Conservation (phyloP, 1,139 yeast species). For the Taiozyma sp. region DNA sequence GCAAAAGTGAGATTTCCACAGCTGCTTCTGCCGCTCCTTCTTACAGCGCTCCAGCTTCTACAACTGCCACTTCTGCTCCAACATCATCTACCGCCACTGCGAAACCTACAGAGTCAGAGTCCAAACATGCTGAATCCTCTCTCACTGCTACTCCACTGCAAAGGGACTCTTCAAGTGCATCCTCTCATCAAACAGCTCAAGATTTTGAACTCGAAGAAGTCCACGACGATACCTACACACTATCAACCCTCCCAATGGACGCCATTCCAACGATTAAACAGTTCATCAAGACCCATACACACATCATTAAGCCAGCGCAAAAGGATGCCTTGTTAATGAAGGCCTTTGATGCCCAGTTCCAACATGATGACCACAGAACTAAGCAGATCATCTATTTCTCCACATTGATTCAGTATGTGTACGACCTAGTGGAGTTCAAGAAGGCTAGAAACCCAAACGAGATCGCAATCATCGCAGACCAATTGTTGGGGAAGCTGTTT, state of each 20-base stretch:
- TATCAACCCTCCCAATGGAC: constrained; percentile 49
- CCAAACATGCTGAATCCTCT: not conserved
- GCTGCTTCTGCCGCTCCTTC: constrained; percentile 5
- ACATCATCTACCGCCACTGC: constrained; percentile 1
- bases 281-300: constrained; percentile 49
- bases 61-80: constrained; percentile 6
- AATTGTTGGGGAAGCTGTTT: constrained; percentile 63
- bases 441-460: constrained; percentile 29
- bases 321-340: constrained; percentile 92
- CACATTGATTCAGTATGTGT: constrained; percentile 69
- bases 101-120: not conserved
- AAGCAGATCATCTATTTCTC: constrained; percentile 74
- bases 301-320: constrained; percentile 74
- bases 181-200: constrained; percentile 3
- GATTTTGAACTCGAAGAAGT: constrained; percentile 39
- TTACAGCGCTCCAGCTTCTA: constrained; percentile 5
- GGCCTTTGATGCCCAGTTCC: constrained; percentile 80
- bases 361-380: constrained; percentile 46
- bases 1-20: not conserved
- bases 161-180: not conserved
- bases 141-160: not conserved
- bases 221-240: constrained; percentile 59
- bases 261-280: constrained; percentile 45
- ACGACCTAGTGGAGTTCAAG: constrained; percentile 51
- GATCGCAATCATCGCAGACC: constrained; percentile 51